phyloP scores from a whole-genome alignment of 2,329 filamentous ascomycete genomes.

The Pseudocercospora pini-densiflorae region DNA sequence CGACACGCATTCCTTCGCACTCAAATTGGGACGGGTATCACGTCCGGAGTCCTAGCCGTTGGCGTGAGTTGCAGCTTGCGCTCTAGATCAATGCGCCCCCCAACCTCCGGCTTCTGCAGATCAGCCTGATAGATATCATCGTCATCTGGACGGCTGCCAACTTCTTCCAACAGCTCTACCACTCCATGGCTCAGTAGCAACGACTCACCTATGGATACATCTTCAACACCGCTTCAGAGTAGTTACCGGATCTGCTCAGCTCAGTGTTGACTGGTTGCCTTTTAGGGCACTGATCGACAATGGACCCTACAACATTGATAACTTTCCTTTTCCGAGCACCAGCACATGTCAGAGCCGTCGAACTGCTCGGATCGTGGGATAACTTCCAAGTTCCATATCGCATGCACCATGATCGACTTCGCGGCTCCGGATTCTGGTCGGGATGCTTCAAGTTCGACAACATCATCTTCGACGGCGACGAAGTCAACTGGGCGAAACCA shows the following conservation, averaged over 20 bases:
- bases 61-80: constrained; percentile 6
- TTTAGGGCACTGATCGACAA: constrained; percentile 22
- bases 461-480: constrained; percentile 79
- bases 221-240: background rate
- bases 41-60: constrained; percentile 11
- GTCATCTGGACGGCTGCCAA: background rate
- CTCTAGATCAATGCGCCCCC: background rate
- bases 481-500: constrained; percentile 55
- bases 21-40: background rate
- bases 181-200: background rate
- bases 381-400: constrained; percentile 80
- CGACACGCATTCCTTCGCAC: background rate
- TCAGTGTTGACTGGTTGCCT: constrained; percentile 4
- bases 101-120: background rate
- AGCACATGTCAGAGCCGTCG: constrained; percentile 69
- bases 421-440: constrained; percentile 78
- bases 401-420: constrained; percentile 79
- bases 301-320: constrained; percentile 44
- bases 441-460: constrained; percentile 85
- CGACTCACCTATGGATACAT: background rate
- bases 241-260: background rate
- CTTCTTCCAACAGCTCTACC: background rate
- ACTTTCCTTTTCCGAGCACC: constrained; percentile 44
- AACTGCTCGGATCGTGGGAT: constrained; percentile 91
- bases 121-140: constrained; percentile 3